Conservation (phyloP, 2,329 filamentous ascomycete species). For the Epichloe gansuensis region DNA sequence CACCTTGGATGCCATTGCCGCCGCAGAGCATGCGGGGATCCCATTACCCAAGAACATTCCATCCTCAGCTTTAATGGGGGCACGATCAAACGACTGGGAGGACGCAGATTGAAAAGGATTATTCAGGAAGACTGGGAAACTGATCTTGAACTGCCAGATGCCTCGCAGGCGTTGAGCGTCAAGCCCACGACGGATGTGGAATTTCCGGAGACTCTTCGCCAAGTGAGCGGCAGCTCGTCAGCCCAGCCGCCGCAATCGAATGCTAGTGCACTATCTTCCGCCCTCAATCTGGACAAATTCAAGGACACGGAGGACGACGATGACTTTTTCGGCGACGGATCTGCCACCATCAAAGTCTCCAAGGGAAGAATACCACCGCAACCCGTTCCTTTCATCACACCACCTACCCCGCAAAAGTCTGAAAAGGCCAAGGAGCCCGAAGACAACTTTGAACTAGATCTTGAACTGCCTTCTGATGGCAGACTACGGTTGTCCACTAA, state of each 20-base stretch:
- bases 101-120: conserved; percentile 57
- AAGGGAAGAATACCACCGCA: conserved; percentile 43
- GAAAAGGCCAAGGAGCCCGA: conserved; percentile 25
- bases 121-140: conserved; percentile 74
- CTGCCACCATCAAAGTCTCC: conserved; percentile 55
- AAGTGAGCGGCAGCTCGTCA: conserved; percentile 47
- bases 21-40: conserved; percentile 80
- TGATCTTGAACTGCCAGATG: conserved; percentile 57
- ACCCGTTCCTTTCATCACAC: conserved; percentile 40
- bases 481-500: conserved; percentile 52
- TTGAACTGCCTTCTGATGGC: conserved; percentile 58
- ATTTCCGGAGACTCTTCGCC: conserved; percentile 57
- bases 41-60: conserved; percentile 81
- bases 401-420: conserved; percentile 41
- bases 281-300: conserved; percentile 51
- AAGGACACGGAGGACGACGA: conserved; percentile 51
- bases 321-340: conserved; percentile 50
- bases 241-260: conserved; percentile 20
- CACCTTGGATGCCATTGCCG: conserved; percentile 73
- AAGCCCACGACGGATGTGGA: conserved; percentile 47
- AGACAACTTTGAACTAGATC: conserved; percentile 61
- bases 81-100: conserved; percentile 81
- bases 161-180: conserved; percentile 48
- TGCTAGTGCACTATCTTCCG: conserved; percentile 27
- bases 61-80: conserved; percentile 83